Conservation (phyloP, 1,284 basidiomycete genomes). For the Meira miltonrushii region DNA sequence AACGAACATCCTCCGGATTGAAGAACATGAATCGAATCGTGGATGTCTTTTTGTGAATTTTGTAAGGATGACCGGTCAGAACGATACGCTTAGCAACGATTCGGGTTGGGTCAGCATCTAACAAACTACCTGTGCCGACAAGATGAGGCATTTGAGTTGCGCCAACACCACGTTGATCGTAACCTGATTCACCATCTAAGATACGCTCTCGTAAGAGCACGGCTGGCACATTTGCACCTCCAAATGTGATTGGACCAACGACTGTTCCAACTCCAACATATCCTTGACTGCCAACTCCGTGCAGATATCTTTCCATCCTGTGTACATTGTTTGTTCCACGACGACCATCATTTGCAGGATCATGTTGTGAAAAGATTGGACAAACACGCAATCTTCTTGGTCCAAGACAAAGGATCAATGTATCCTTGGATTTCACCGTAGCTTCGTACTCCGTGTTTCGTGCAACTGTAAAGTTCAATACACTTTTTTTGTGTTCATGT, state of each 20-base stretch:
- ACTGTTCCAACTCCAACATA: conserved; percentile 68
- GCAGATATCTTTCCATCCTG: conserved; percentile 88
- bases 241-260: conserved; percentile 84
- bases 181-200: conserved; percentile 33
- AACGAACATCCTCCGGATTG: conserved; percentile 84
- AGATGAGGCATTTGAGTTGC: conserved; percentile 58
- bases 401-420: conserved; percentile 80
- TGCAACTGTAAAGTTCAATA: conserved; percentile 86
- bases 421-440: conserved; percentile 88
- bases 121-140: conserved; percentile 82
- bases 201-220: conserved; percentile 34
- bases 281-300: conserved; percentile 61
- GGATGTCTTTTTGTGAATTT: conserved; percentile 93
- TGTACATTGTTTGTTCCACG: conserved; percentile 93
- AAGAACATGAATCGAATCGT: conserved; percentile 99
- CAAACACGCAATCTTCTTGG: conserved; percentile 76
- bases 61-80: conserved; percentile 92
- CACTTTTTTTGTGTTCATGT: conserved; percentile 94
- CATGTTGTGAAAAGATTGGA: conserved; percentile 85
- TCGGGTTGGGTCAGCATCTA: conserved; percentile 83
- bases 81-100: conserved; percentile 88
- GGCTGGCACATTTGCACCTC: conserved; percentile 56
- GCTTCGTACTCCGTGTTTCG: conserved; percentile 90
- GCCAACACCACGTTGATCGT: conserved; percentile 45
- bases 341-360: conserved; percentile 58